Base-by-base conservation (phyloP, 2,329 filamentous ascomycete species). In the Xylariomycetidae sp. region DNA sequence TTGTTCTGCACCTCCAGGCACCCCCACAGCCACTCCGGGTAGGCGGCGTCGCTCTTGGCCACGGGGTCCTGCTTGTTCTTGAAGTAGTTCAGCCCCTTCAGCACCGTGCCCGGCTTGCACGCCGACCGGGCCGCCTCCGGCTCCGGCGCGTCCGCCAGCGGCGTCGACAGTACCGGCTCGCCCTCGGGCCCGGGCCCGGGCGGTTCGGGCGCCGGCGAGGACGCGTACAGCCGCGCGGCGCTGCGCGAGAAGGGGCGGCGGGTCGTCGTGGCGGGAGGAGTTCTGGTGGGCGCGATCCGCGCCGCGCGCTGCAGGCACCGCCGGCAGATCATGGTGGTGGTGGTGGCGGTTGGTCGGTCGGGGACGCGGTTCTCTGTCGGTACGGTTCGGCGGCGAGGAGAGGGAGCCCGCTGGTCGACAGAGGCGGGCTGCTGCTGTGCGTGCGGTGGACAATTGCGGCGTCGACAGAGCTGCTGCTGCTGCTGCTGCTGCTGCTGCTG, bases 11-110 rank as follows among this genome's bases (percentile, higher is more conserved):
- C 68, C 31, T 79, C 73, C 35, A 92, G 62, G 46, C 83, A 78
- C 3, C 61, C 68, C 86, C 86, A 93, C 41, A 93, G 59, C 86
- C 86, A 93, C 16, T 67, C 67, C 3, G 86, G 86, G 60, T 93
- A 93, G 41, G 84, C 82, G 15, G 77, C 68, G 47, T 93, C 86
- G 20, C 78, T 68, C 49, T 79, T 58, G 8, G 86, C 86, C 5
- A 90, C 66, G 1, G 86, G 85, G 53, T 90, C 85, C 22, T 70
- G 63, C 52, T 74, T 72, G 46, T 74, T 76, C 65, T 92, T 92
- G 52, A 80, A 61, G 60, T 83, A 90, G 59, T 87, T 90, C 35
- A 93, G 65, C 1, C 85, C 85, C 35, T 68, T 77, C 25, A 93
- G 66, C 10, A 78, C 62, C 10, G 82, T 86, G 20, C 86, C 86